phyloP scores from a whole-genome alignment of 257 asterid genomes.

The Solanum rostratum region DNA sequence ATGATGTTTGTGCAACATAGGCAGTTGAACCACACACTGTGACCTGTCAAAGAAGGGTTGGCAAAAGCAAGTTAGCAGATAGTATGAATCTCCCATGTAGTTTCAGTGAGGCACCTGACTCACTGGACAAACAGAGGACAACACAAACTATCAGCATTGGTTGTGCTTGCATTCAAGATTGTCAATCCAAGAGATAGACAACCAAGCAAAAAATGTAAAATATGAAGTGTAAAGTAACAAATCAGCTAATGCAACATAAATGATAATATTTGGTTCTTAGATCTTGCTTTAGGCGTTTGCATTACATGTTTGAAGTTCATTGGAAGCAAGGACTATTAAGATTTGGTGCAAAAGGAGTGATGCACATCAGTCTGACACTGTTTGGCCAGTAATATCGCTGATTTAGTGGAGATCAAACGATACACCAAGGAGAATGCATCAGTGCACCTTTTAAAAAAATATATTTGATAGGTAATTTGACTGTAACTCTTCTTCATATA shows the following conservation, averaged over 20 bases:
- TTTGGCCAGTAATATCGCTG: background rate
- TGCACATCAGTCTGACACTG: background rate
- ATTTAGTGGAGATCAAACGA: background rate
- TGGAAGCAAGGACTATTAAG: background rate
- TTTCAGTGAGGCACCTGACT: background rate
- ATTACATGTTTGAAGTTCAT: background rate
- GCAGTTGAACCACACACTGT: slow-evolving; percentile 90
- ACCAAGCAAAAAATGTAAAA: background rate
- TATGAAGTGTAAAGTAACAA: background rate
- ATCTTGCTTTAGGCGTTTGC: background rate
- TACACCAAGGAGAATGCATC: background rate
- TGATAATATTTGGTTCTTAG: background rate
- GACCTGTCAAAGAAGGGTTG: slow-evolving; percentile 23
- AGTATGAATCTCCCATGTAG: background rate
- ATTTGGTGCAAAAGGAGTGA: background rate
- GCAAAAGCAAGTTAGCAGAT: background rate
- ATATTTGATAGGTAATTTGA: background rate
- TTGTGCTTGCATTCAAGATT: background rate
- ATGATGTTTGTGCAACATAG: slow-evolving; percentile 87
- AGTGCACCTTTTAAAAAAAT: background rate
- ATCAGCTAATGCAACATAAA: background rate
- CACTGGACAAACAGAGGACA: background rate
- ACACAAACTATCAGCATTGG: background rate
- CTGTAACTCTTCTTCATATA: background rate
- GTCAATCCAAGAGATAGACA: background rate